Base-by-base conservation (phyloP, 1,139 yeast genomes). In the Groenewaldozyma sp. region DNA sequence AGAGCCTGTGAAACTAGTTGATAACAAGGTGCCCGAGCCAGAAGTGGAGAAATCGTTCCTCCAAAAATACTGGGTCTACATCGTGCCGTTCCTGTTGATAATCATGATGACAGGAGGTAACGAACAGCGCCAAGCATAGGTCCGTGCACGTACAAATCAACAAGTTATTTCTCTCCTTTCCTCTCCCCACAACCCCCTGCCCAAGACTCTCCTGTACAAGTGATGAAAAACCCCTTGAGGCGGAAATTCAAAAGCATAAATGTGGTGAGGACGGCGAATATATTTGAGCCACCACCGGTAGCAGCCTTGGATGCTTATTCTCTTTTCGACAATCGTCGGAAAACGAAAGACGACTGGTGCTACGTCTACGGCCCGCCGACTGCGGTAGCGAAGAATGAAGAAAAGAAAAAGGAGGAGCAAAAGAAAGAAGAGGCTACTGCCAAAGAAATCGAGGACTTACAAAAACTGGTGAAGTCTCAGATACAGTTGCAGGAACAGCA, bases 51-150 rank as follows among this genome's bases (percentile, higher is more conserved):
- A 58, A 46, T 39, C 62, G 13, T 62, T 64, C 39, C 33, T 63
- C 35, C 64, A 61, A 43, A 62, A 64, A 45, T 62, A 63, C 48
- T 63, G 68, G 65, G 49, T 58, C 41, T 61, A 58, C 40, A 39
- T 63, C 35, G 50, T 61, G 3, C 67, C 66, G 1, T 39, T 52
- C 11, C 47, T 52, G 4, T 36, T 62, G 9, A 43, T 62, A 44
- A 27, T 62, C 35, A 21, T 59, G 43, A 35, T 56, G 2, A 41
- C 51, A 16, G 58, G 59, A n/a, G 55, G 55, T 5, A 44, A 37
- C 13, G 31, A 31, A 16, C 28, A 28, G 35, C 16, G 32, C 24
- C 20, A 24, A 9, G 31, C 16, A 26, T 3, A 33, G 16, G 13
- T 11, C 4, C 14, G 17, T n/a, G n/a, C 14, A 13, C 27, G 22